Conservation (phyloP, 2,329 filamentous ascomycete species). For the Lecanicillium sp. region DNA sequence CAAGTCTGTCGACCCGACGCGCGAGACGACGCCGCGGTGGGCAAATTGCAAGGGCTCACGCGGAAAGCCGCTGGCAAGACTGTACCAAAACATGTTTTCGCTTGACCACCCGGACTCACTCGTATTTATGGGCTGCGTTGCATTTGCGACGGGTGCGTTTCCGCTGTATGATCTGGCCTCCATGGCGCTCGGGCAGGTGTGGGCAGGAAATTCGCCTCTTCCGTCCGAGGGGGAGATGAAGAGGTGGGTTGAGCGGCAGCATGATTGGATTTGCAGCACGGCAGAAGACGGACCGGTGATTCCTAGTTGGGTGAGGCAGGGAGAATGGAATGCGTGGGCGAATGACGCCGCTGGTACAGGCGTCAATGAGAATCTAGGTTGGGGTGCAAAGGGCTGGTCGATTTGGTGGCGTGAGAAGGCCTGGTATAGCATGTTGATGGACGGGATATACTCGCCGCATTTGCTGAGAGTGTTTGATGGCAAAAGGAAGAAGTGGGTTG, state of each 20-base stretch:
- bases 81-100: constrained; percentile 39
- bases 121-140: constrained; percentile 31
- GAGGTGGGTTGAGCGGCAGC: constrained; percentile 22
- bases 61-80: constrained; percentile 22
- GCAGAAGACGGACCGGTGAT: constrained; percentile 18
- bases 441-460: constrained; percentile 32
- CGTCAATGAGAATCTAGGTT: constrained; percentile 31
- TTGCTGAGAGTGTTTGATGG: constrained; percentile 33
- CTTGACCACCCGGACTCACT: constrained; percentile 33
- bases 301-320: constrained; percentile 20
- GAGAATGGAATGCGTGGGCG: constrained; percentile 30
- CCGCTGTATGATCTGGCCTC: constrained; percentile 33
- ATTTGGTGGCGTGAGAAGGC: constrained; percentile 31
- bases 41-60: constrained; percentile 16
- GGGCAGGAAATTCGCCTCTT: constrained; percentile 28
- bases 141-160: constrained; percentile 24
- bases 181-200: constrained; percentile 36
- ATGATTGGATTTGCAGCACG: constrained; percentile 22
- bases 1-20: constrained; percentile 17
- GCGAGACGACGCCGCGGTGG: constrained; percentile 15
- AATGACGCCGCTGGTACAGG: constrained; percentile 34
- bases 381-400: constrained; percentile 29
- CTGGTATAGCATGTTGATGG: constrained; percentile 29
- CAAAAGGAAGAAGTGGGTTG: constrained; percentile 30
- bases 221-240: constrained; percentile 29